These are phyloP conservation scores for Fusarium zealandicum DNA, from an alignment of 2,329 filamentous ascomycete species.

Conservation along the genomic window DNA sequence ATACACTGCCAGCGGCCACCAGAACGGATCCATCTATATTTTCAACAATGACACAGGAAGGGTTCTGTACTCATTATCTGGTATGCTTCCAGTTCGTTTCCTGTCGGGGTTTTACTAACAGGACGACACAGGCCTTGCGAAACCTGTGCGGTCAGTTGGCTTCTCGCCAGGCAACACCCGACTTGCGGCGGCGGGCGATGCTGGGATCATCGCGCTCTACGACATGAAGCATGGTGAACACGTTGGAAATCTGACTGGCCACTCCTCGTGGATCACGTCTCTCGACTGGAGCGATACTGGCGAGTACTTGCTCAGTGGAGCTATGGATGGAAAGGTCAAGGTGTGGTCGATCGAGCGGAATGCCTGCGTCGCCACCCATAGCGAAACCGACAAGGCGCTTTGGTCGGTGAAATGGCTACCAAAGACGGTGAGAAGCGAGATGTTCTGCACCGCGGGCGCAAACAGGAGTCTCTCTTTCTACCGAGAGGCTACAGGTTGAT, in stretches of 20 bases:
- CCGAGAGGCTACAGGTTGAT: slow-evolving; percentile 70
- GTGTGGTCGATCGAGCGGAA: slow-evolving; percentile 91
- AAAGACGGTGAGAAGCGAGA: slow-evolving; percentile 70
- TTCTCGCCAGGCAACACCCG: slow-evolving; percentile 88
- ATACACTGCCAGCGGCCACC: slow-evolving; percentile 89
- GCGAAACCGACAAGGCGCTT: slow-evolving; percentile 83
- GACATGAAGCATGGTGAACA: slow-evolving; percentile 93
- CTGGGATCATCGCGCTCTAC: slow-evolving; percentile 87
- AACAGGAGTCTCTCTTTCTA: slow-evolving; percentile 82
- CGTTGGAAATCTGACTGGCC: slow-evolving; percentile 81
- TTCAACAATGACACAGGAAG: slow-evolving; percentile 92
- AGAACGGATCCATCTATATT: slow-evolving; percentile 90
- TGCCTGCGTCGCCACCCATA: slow-evolving; percentile 90
- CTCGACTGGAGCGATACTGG: slow-evolving; percentile 94
- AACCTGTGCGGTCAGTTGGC: slow-evolving; percentile 82
- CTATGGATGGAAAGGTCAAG: slow-evolving; percentile 93
- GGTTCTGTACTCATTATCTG: slow-evolving; percentile 83
- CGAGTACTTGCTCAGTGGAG: slow-evolving; percentile 86
- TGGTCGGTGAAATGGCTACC: slow-evolving; percentile 88
- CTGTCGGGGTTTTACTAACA: slow-evolving; percentile 16
- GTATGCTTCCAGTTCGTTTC: slow-evolving; percentile 52
- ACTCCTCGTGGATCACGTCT: slow-evolving; percentile 86
- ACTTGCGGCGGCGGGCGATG: slow-evolving; percentile 89
- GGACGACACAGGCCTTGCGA: slow-evolving; percentile 71
- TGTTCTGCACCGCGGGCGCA: slow-evolving; percentile 81